Evolutionary conservation across 768 basidiomycete species (phyloP), one percentile per base, ranked within the genome.

Genomic region (Ephemerocybe angulata): DNA sequence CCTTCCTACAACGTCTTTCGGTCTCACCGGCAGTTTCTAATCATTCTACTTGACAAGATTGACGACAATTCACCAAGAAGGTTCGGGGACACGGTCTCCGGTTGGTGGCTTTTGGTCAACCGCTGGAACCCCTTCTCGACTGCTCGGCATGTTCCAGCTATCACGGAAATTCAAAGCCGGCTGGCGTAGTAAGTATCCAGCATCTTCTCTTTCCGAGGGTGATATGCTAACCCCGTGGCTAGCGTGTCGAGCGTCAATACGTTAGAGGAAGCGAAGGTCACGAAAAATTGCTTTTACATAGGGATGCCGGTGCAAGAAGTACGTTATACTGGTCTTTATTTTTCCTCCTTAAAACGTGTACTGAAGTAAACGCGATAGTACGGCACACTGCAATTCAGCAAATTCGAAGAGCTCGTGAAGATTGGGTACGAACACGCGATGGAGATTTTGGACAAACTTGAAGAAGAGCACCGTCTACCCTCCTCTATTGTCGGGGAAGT

Each of bases 211-310:
- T 53, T 28, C 29, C 42, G 27, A 22, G 31, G 54, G 62, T 30
- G 68, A 25, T 33, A 40, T 19, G 52, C 31, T 29, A 10, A 10
- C 48, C 31, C 11, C 44, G 19, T 6, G 33, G 21, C 6, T 53
- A 98, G 95, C 67, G 95, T 98, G 1, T 96, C 97, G 61, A 93
- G 92, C 59, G 94, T 98, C 29, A 91, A 86, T 65, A 96, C 93
- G 1, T 76, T 98, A 6, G 94, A 97, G 68, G 94, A 96, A 59
- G 95, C 93, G n/a, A 98, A 98, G 70, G 81, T 83, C 5, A 81
- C 87, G 2, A 88, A 87, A 8, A 91, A 89, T 1, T 95, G 93
- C 65, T 72, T 98, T 42, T 98, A 99, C 65, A 86, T 97, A 70
- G 82, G 84, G 56, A 90, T 98, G 88, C 97, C 97, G 0, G 95